These are phyloP conservation scores for Saprolegnia parasitica DNA, from an alignment of 352 stramenopile species.

Conservation along the genomic window DNA sequence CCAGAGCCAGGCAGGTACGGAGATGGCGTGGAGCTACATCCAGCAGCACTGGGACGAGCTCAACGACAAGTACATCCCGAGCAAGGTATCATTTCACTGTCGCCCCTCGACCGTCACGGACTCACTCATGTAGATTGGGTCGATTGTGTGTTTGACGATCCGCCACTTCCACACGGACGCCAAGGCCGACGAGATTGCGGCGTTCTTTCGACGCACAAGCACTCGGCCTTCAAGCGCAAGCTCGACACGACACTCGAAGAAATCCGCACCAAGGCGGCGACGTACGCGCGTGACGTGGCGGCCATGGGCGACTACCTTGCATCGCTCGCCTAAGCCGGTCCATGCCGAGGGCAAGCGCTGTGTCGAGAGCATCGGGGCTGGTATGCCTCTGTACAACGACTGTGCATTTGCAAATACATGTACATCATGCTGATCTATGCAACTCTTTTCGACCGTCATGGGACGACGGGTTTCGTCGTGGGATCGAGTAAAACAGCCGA, in stretches of 20 bases:
- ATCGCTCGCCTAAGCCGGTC: neutral
- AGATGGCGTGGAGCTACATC: constrained; percentile 64
- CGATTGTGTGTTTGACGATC: constrained; percentile 41
- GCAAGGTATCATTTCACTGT: constrained; percentile 7
- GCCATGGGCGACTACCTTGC: constrained; percentile 26
- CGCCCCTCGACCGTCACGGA: neutral
- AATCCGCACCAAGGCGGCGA: constrained; percentile 50
- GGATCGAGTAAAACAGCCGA: no score
- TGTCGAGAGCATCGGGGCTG: no score
- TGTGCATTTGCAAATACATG: no score
- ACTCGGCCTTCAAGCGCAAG: constrained; percentile 46
- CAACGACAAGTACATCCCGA: constrained; percentile 51
- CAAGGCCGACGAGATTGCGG: constrained; percentile 48
- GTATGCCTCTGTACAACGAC: no score
- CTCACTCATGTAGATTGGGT: constrained; percentile 38
- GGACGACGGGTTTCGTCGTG: no score
- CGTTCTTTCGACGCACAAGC: constrained; percentile 56
- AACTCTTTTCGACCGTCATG: no score
- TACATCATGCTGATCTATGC: no score
- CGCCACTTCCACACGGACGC: constrained; percentile 44
- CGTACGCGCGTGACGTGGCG: constrained; percentile 49
- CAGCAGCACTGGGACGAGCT: constrained; percentile 59
- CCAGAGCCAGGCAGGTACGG: constrained; percentile 38
- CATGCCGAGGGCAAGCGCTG: no score
- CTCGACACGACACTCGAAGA: constrained; percentile 54